phyloP scores from a whole-genome alignment of 2,329 filamentous ascomycete species.

The Pezicula rhizophila region DNA sequence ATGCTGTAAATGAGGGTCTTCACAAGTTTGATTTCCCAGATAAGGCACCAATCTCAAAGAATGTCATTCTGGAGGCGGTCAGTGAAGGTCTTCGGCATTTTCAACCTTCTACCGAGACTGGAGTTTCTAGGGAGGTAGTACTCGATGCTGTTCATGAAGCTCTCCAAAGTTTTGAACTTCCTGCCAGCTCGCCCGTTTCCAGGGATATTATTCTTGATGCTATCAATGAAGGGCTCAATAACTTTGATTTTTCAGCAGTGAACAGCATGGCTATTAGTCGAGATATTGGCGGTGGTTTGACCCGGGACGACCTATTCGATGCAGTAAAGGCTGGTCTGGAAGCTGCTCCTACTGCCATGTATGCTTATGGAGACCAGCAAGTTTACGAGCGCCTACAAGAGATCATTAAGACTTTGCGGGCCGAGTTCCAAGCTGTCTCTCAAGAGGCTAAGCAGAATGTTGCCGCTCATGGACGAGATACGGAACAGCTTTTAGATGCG shows the following conservation, averaged over 20 bases:
- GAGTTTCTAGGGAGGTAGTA: slow-evolving; percentile 72
- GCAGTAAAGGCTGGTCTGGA: slow-evolving; percentile 54
- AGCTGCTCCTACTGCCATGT: slow-evolving; percentile 35
- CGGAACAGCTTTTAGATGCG: slow-evolving; percentile 81
- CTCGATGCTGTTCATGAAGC: slow-evolving; percentile 76
- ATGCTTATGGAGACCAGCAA: slow-evolving; percentile 38
- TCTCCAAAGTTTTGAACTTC: slow-evolving; percentile 68
- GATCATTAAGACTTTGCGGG: slow-evolving; percentile 53
- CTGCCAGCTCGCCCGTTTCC: slow-evolving; percentile 60
- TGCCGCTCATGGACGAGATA: slow-evolving; percentile 71
- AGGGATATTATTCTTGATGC: slow-evolving; percentile 56
- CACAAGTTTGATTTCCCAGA: slow-evolving; percentile 62
- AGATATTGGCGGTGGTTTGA: slow-evolving; percentile 49
- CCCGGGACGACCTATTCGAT: slow-evolving; percentile 47
- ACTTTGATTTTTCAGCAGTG: slow-evolving; percentile 36
- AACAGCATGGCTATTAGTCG: slow-evolving; percentile 37
- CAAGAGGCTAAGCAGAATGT: slow-evolving; percentile 71
- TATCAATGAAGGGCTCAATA: slow-evolving; percentile 50
- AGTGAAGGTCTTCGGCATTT: slow-evolving; percentile 49
- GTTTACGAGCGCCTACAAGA: slow-evolving; percentile 55
- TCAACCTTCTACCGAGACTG: slow-evolving; percentile 32
- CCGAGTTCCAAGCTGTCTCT: slow-evolving; percentile 54
- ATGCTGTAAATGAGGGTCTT: slow-evolving; percentile 57
- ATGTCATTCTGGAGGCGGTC: slow-evolving; percentile 54
- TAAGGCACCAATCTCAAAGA: slow-evolving; percentile 60